Percentiles rank a stretch among this genome's conserved stretches.
Conservation (phyloP, 2,329 filamentous ascomycete species). For the Aureobasidium melanogenum region DNA sequence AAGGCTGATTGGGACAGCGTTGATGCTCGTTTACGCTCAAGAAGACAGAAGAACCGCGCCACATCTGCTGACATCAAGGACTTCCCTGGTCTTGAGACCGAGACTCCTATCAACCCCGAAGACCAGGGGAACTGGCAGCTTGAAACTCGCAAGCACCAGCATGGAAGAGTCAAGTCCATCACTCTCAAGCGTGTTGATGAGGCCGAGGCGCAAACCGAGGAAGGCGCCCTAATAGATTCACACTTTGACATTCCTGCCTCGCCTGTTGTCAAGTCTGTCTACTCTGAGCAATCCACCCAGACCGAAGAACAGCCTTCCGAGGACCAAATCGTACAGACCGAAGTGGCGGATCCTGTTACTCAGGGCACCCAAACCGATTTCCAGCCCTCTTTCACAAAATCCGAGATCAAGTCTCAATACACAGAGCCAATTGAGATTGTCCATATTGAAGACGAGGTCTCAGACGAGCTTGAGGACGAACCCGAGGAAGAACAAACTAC, state of each 20-base stretch:
- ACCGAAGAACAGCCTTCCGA: neutral
- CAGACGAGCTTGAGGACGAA: neutral
- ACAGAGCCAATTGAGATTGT: constrained; percentile 11
- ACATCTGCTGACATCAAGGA: constrained; percentile 12
- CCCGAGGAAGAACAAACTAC: neutral
- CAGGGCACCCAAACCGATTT: neutral
- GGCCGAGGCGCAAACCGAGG: constrained; percentile 13
- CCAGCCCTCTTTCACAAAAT: neutral
- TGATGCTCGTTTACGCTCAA: constrained; percentile 22
- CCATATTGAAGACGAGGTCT: neutral
- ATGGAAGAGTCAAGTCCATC: constrained; percentile 14
- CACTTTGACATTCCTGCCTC: constrained; percentile 9
- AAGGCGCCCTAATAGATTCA: neutral
- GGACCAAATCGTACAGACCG: neutral
- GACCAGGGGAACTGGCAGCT: constrained; percentile 14
- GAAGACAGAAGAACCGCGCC: constrained; percentile 24
- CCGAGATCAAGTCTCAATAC: constrained; percentile 7
- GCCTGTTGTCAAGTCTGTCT: constrained; percentile 14
- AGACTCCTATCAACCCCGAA: constrained; percentile 7
- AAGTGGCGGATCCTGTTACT: neutral
- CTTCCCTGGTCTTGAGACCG: neutral
- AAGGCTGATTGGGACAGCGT: constrained; percentile 28
- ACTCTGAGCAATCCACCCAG: constrained; percentile 12
- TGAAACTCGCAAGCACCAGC: constrained; percentile 13
- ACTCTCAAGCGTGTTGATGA: constrained; percentile 15